phyloP scores from a whole-genome alignment of 2,329 filamentous ascomycete genomes.

The Ascochyta lentis region DNA sequence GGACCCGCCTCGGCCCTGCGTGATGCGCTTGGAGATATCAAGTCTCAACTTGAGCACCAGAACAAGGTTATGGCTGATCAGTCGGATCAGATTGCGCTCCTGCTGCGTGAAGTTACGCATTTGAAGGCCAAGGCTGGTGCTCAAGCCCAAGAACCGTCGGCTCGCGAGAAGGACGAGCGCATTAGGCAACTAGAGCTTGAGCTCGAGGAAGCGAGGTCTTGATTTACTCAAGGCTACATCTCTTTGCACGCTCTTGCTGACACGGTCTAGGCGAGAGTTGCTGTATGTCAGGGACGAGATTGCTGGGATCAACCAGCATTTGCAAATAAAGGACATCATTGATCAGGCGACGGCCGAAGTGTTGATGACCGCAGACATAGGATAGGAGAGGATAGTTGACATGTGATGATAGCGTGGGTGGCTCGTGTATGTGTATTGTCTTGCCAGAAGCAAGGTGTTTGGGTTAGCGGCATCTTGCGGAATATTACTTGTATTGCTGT shows the following conservation, averaged over 20 bases:
- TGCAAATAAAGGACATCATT: constrained; percentile 10
- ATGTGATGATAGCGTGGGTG: constrained; percentile 13
- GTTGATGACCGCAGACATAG: constrained; percentile 10
- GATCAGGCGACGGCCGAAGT: constrained; percentile 4
- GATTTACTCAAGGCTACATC: constrained; percentile 17
- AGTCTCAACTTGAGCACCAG: constrained; percentile 76
- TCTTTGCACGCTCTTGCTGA: constrained; percentile 1
- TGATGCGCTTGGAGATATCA: constrained; percentile 76
- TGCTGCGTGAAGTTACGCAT: constrained; percentile 67
- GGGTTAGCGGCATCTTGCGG: constrained; percentile 18
- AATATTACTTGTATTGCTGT: constrained; percentile 10
- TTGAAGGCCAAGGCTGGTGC: constrained; percentile 77
- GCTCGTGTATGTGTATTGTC: constrained; percentile 19
- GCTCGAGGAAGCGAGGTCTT: constrained; percentile 50
- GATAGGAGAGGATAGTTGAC: constrained; percentile 8
- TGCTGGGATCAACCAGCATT: constrained; percentile 12
- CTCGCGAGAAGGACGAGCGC: constrained; percentile 50
- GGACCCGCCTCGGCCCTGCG: constrained; percentile 63
- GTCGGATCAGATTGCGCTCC: constrained; percentile 72
- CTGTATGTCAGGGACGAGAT: constrained; percentile 10
- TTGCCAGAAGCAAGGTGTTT: constrained; percentile 21
- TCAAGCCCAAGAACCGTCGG: constrained; percentile 30
- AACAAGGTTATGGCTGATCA: constrained; percentile 79
- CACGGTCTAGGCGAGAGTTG: background rate
- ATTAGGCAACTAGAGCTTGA: constrained; percentile 51